These are phyloP conservation scores for Vaccinium corymbosum DNA, from an alignment of 148 eudicot genomes.

Conservation along the genomic window DNA sequence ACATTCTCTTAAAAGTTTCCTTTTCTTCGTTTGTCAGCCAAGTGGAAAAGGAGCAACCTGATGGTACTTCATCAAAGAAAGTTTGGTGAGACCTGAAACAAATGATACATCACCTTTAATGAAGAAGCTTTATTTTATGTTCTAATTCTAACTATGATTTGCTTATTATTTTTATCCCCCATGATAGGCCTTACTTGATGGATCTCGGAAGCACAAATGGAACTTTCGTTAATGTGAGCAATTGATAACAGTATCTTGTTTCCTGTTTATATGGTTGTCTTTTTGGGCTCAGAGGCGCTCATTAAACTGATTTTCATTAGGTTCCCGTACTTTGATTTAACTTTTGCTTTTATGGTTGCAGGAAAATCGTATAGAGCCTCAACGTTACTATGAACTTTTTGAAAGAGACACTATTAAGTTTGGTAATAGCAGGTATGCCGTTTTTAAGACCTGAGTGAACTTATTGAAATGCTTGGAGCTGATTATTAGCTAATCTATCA, in stretches of 20 bases:
- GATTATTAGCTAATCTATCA: neutral
- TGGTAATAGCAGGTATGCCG: constrained; percentile 83
- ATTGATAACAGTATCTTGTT: neutral
- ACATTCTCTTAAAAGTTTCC: neutral
- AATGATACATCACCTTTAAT: neutral
- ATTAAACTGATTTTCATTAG: neutral
- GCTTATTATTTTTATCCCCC: constrained; percentile 12
- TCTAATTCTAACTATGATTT: constrained; percentile 7
- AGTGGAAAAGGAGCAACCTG: constrained; percentile 82
- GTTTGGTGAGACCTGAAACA: constrained; percentile 44
- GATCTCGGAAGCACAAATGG: constrained; percentile 99
- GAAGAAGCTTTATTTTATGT: neutral
- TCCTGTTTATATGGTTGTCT: neutral
- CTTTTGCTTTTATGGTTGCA: constrained; percentile 32
- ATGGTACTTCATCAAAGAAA: constrained; percentile 69
- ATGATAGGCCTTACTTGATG: constrained; percentile 84
- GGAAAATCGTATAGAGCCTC: constrained; percentile 77
- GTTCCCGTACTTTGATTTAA: constrained; percentile 13
- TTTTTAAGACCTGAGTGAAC: neutral
- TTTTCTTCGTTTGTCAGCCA: constrained; percentile 52
- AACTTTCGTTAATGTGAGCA: constrained; percentile 78
- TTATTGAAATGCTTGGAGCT: neutral
- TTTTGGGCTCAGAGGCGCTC: neutral
- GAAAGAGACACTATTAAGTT: constrained; percentile 85
- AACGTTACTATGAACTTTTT: constrained; percentile 82